Conservation (phyloP, 2,329 filamentous ascomycete genomes). For the Chaetomium sp. region DNA sequence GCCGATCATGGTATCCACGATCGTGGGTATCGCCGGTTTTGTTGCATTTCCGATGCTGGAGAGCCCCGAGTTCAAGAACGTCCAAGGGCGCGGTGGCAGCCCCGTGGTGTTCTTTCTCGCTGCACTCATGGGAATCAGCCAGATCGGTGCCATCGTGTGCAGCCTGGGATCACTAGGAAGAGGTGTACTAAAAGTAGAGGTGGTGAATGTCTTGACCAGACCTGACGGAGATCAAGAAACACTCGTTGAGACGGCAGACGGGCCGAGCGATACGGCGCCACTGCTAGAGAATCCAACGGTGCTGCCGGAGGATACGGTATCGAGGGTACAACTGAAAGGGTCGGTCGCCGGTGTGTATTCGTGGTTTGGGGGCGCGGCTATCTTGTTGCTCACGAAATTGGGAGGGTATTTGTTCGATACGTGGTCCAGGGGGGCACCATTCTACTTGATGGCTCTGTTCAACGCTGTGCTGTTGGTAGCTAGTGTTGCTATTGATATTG, state of each 20-base stretch:
- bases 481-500: conserved; percentile 45
- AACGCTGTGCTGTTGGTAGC: conserved; percentile 65
- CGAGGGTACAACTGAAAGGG: conserved; percentile 67
- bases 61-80: conserved; percentile 66
- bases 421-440: conserved; percentile 68
- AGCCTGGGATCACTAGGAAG: conserved; percentile 81
- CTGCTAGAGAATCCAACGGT: conserved; percentile 29
- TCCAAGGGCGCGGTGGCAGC: conserved; percentile 59
- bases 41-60: conserved; percentile 64
- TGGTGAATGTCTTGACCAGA: conserved; percentile 21
- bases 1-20: conserved; percentile 65
- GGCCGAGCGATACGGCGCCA: conserved; percentile 34
- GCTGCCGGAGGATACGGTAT: conserved; percentile 29
- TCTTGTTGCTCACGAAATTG: conserved; percentile 83
- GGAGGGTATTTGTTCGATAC: conserved; percentile 82
- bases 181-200: conserved; percentile 59
- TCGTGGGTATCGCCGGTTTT: conserved; percentile 74
- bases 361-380: conserved; percentile 81
- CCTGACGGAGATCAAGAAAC: conserved; percentile 31
- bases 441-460: conserved; percentile 90
- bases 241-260: conserved; percentile 18
- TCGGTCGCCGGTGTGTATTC: conserved; percentile 94
- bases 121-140: conserved; percentile 77
- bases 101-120: conserved; percentile 68
- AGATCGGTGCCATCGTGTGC: conserved; percentile 95